Conservation (phyloP, 2,329 filamentous ascomycete species). For the Trichoderma koningiopsis region DNA sequence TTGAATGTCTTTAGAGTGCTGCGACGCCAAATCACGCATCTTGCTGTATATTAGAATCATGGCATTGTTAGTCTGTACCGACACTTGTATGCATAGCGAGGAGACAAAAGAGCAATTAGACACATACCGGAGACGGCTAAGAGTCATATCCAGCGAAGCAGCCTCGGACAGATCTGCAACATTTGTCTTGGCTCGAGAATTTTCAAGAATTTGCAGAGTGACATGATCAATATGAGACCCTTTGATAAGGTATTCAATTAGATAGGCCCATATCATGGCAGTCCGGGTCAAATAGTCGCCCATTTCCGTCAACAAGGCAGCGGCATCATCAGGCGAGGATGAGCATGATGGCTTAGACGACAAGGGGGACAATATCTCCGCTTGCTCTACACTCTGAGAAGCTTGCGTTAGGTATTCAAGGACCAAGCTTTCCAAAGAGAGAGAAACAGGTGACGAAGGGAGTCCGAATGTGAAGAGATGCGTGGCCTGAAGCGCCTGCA, state of each 20-base stretch:
- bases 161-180: constrained; percentile 37
- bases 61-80: background rate
- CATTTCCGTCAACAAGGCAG: constrained; percentile 39
- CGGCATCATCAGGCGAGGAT: constrained; percentile 27
- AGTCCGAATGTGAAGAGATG: constrained; percentile 24
- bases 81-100: background rate
- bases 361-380: constrained; percentile 21
- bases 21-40: constrained; percentile 39
- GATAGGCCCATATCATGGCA: constrained; percentile 38
- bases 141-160: constrained; percentile 38
- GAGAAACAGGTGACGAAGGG: constrained; percentile 18
- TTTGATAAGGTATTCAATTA: constrained; percentile 40
- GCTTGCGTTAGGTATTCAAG: constrained; percentile 35
- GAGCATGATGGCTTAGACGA: constrained; percentile 25
- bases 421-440: constrained; percentile 35
- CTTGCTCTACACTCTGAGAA: constrained; percentile 32
- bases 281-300: constrained; percentile 42
- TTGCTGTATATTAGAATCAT: constrained; percentile 34
- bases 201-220: constrained; percentile 35
- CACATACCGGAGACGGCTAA: constrained; percentile 39
- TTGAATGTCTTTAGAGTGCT: constrained; percentile 41
- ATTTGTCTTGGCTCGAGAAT: constrained; percentile 31
- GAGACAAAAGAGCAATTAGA: background rate
- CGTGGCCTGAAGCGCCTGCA: constrained; percentile 2
- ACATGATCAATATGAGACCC: constrained; percentile 39